phyloP scores from a whole-genome alignment of 768 basidiomycete species.

The Saitozyma sp. region DNA sequence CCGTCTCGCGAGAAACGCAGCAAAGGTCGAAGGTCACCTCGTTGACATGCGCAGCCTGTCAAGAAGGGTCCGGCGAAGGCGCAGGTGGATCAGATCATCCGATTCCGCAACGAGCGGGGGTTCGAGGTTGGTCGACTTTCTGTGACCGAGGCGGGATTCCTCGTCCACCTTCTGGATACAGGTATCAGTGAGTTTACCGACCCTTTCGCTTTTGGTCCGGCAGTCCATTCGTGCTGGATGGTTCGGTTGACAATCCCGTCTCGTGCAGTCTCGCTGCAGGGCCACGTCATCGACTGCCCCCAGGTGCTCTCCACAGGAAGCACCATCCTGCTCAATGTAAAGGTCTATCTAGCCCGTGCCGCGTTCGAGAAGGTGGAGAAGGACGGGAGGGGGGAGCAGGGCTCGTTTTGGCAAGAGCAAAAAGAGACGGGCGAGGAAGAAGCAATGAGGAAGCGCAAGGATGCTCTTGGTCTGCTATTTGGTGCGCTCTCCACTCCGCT shows the following conservation, averaged over 20 bases:
- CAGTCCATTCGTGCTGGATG: not conserved
- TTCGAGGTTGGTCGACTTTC: conserved; percentile 45
- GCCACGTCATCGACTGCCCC: conserved; percentile 77
- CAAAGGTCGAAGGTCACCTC: not conserved
- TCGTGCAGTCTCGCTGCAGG: conserved; percentile 61
- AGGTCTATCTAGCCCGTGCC: conserved; percentile 65
- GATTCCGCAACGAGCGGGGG: conserved; percentile 48
- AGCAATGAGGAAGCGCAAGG: conserved; percentile 74
- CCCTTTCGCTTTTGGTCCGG: too few species aligned
- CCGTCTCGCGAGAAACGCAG: not conserved
- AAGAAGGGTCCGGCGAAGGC: conserved; percentile 33
- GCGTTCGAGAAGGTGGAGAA: conserved; percentile 62
- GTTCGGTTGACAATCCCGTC: conserved; percentile 45
- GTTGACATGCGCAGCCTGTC: conserved; percentile 5
- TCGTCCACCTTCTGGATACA: conserved; percentile 47
- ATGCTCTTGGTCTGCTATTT: conserved; percentile 71
- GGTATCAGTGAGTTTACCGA: conserved; percentile 34
- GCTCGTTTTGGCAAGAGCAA: conserved; percentile 67
- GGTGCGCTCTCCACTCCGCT: conserved; percentile 53
- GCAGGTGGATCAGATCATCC: conserved; percentile 45
- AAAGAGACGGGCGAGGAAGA: conserved; percentile 78
- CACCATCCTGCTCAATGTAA: conserved; percentile 73
- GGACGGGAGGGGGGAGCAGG: conserved; percentile 33
- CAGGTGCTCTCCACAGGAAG: conserved; percentile 69
- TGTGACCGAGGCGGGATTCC: conserved; percentile 42